A percentile compares a stretch with the other conserved stretches of the same genome.
These are phyloP conservation scores for Aristolochia contorta DNA, from an alignment of 164 flowering plant species.

Conservation along the genomic window DNA sequence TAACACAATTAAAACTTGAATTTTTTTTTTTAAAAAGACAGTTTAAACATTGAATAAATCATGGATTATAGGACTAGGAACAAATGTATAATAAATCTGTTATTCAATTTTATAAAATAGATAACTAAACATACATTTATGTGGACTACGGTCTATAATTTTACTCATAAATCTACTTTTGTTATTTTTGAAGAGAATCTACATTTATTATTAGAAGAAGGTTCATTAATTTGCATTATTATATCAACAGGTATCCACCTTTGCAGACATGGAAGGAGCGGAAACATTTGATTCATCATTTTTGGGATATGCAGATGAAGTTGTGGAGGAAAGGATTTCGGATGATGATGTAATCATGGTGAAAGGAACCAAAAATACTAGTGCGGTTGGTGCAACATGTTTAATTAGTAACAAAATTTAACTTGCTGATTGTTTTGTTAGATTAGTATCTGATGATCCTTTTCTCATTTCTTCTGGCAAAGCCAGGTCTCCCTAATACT, in stretches of 20 bases:
- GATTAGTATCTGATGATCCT: neutral
- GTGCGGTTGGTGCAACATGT: conserved; percentile 57
- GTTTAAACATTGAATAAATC: no score
- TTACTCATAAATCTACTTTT: neutral
- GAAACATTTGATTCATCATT: conserved; percentile 90
- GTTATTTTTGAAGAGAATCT: no score
- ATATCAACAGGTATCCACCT: conserved; percentile 69
- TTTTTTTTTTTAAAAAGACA: no score
- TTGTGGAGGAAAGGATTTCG: conserved; percentile 86
- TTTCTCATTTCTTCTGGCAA: neutral
- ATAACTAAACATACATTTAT: neutral
- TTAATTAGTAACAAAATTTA: neutral
- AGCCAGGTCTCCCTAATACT: conserved; percentile 82
- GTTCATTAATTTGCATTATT: neutral
- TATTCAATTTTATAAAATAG: neutral
- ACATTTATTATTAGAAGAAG: neutral
- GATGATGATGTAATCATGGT: conserved; percentile 94
- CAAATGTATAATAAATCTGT: neutral
- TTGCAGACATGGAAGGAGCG: conserved; percentile 99
- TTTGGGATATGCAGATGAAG: conserved; percentile 90
- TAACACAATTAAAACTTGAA: no score
- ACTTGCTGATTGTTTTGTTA: neutral
- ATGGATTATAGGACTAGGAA: no score
- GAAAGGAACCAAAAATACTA: conserved; percentile 78
- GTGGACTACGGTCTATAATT: neutral